Percentiles rank a stretch among this genome's conserved stretches.
Conservation (phyloP, 2,329 filamentous ascomycete genomes). For the Exophiala calicioides region DNA sequence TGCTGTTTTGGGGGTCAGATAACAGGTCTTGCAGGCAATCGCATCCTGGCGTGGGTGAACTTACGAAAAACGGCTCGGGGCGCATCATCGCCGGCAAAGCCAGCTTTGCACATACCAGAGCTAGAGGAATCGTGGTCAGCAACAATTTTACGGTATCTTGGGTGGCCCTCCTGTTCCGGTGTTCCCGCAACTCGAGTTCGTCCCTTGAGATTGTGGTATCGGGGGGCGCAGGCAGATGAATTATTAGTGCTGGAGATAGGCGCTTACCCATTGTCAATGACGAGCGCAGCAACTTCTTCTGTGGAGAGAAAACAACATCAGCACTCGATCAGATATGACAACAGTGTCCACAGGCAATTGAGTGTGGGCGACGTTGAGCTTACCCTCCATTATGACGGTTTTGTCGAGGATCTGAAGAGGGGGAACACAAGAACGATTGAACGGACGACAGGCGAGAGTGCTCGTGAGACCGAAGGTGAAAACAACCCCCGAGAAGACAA, state of each 20-base stretch:
- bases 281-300: constrained; percentile 99
- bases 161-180: constrained; percentile 17
- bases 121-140: constrained; percentile 53
- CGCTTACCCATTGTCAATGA: constrained; percentile 99
- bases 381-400: constrained; percentile 65
- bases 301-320: constrained; percentile 46
- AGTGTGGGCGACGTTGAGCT: constrained; percentile 45
- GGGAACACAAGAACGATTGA: constrained; percentile 13
- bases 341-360: constrained; percentile 8
- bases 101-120: constrained; percentile 99
- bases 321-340: constrained; percentile 29
- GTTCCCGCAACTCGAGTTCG: constrained; percentile 8
- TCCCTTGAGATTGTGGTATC: background rate
- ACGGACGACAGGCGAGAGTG: constrained; percentile 1
- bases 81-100: constrained; percentile 99
- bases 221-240: constrained; percentile 18
- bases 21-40: background rate
- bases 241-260: constrained; percentile 12
- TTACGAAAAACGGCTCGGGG: constrained; percentile 99
- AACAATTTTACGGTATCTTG: constrained; percentile 7
- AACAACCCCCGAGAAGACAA: constrained; percentile 19
- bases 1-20: constrained; percentile 56
- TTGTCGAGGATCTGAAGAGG: constrained; percentile 16
- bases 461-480: constrained; percentile 18
- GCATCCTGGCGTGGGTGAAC: constrained; percentile 47